Conservation (phyloP, 2,329 filamentous ascomycete species). For the Zymoseptoria passerinii region DNA sequence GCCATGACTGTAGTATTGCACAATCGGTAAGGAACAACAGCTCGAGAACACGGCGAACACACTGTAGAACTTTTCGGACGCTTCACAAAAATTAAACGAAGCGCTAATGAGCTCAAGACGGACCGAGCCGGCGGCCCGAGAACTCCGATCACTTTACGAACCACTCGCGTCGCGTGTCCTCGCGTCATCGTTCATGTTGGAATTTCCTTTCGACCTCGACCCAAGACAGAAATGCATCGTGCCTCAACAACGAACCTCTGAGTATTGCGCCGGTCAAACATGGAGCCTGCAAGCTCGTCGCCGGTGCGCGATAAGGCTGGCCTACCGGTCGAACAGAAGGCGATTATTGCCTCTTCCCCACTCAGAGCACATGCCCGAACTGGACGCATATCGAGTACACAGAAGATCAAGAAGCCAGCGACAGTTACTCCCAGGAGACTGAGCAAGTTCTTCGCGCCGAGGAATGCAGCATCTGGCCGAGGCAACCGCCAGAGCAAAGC, state of each 20-base stretch:
- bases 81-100: neutral
- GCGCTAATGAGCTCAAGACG: neutral
- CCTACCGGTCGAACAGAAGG: constrained; percentile 15
- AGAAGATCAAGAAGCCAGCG: constrained; percentile 39
- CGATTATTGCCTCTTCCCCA: constrained; percentile 25
- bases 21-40: neutral
- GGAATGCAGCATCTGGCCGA: constrained; percentile 26
- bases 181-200: constrained; percentile 1
- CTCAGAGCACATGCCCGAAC: constrained; percentile 10
- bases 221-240: neutral
- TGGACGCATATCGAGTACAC: constrained; percentile 14
- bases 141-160: neutral
- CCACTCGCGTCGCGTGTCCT: neutral
- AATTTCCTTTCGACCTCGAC: neutral
- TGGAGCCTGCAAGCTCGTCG: neutral
- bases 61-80: constrained; percentile 1
- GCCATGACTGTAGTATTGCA: constrained; percentile 31
- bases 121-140: neutral
- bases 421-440: constrained; percentile 46
- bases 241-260: neutral
- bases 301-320: constrained; percentile 1
- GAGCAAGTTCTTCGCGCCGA: constrained; percentile 44
- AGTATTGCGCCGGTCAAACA: neutral
- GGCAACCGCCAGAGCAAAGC: constrained; percentile 30
- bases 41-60: neutral